phyloP scores from a whole-genome alignment of 2,329 filamentous ascomycete species.

The Stagonosporopsis rhizophila region DNA sequence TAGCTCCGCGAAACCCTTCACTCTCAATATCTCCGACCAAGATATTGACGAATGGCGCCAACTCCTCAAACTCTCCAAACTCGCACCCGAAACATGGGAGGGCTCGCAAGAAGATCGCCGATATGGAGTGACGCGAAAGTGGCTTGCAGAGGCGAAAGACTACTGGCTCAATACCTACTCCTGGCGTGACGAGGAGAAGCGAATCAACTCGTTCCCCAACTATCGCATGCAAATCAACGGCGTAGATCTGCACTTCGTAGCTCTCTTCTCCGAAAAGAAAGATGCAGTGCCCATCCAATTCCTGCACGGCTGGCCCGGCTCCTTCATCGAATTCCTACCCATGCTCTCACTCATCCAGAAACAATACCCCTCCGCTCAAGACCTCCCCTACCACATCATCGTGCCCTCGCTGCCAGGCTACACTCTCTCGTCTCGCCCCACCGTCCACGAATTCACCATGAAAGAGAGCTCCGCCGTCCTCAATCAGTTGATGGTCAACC shows the following conservation, averaged over 20 bases:
- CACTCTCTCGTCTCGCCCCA: slow-evolving; percentile 57
- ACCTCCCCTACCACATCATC: slow-evolving; percentile 65
- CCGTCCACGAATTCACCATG: slow-evolving; percentile 54
- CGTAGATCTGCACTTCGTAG: slow-evolving; percentile 62
- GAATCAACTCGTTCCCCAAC: slow-evolving; percentile 62
- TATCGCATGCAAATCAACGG: slow-evolving; percentile 56
- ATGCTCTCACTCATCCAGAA: slow-evolving; percentile 56
- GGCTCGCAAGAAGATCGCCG: slow-evolving; percentile 34
- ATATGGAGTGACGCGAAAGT: slow-evolving; percentile 43
- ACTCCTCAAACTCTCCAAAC: slow-evolving; percentile 45
- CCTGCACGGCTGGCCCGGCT: slow-evolving; percentile 65
- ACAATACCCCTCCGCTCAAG: slow-evolving; percentile 56
- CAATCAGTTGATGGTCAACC: slow-evolving; percentile 60
- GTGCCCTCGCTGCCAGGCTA: slow-evolving; percentile 66
- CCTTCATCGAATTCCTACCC: slow-evolving; percentile 65
- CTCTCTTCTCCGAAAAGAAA: slow-evolving; percentile 60
- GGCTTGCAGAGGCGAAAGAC: slow-evolving; percentile 46
- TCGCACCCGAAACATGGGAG: slow-evolving; percentile 43
- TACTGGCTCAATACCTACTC: slow-evolving; percentile 50
- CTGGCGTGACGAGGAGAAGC: slow-evolving; percentile 48
- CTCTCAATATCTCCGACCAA: slow-evolving; percentile 42
- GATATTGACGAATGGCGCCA: slow-evolving; percentile 46
- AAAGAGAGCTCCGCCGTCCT: slow-evolving; percentile 55
- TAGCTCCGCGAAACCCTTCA: slow-evolving; percentile 41
- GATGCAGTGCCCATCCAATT: slow-evolving; percentile 62